Conservation (phyloP, 2,329 filamentous ascomycete species). For the Diatrype stigma region DNA sequence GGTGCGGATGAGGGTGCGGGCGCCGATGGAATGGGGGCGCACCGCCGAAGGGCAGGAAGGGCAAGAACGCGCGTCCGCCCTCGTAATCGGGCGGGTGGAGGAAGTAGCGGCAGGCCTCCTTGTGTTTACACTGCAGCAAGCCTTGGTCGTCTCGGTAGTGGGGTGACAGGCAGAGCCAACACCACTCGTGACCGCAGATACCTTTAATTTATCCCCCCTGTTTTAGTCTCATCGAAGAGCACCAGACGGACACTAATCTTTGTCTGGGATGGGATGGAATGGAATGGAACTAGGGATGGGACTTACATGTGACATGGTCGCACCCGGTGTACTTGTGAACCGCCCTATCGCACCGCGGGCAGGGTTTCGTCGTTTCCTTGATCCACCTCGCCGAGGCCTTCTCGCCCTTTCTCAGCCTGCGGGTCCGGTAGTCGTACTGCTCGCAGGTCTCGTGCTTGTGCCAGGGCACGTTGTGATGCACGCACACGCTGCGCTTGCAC, state of each 20-base stretch:
- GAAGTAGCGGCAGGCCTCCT: slow-evolving; percentile 21
- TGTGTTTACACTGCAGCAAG: slow-evolving; percentile 30
- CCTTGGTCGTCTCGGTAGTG: slow-evolving; percentile 23
- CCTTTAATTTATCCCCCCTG: slow-evolving; percentile 8
- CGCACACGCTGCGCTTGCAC: slow-evolving; percentile 29
- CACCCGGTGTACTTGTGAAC: slow-evolving; percentile 34
- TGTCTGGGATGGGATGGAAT: background rate
- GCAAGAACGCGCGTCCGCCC: slow-evolving; percentile 18
- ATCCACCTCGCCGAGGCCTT: slow-evolving; percentile 30
- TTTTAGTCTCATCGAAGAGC: no score
- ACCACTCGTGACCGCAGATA: slow-evolving; percentile 36
- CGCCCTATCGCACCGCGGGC: slow-evolving; percentile 31
- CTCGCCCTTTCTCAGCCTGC: slow-evolving; percentile 23
- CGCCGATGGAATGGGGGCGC: background rate
- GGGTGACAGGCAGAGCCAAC: slow-evolving; percentile 31
- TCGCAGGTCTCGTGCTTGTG: slow-evolving; percentile 34
- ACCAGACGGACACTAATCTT: no score
- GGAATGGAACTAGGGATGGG: background rate
- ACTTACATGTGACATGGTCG: slow-evolving; percentile 39
- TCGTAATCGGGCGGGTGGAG: slow-evolving; percentile 21
- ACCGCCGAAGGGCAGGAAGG: slow-evolving; percentile 2
- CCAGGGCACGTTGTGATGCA: slow-evolving; percentile 33
- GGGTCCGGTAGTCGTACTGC: slow-evolving; percentile 30
- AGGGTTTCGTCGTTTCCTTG: slow-evolving; percentile 29
- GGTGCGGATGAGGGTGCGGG: no score